Percentiles rank a stretch among this genome's conserved stretches.
phyloP scores from a whole-genome alignment of 2,329 filamentous ascomycete species.

The Fusarium cicatricum region DNA sequence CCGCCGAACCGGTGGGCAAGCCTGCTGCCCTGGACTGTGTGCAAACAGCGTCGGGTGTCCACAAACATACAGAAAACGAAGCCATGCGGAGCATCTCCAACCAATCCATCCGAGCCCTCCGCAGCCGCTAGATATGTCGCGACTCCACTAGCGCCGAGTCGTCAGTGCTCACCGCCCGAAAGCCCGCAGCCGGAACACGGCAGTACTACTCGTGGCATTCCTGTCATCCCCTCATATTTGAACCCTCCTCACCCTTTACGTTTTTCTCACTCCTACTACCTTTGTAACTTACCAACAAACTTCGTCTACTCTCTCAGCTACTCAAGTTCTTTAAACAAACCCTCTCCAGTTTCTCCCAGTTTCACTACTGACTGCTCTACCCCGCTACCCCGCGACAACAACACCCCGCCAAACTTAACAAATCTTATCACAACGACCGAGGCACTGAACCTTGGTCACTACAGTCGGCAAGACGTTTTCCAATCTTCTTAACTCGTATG shows the following conservation, averaged over 20 bases:
- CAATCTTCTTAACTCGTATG: slow-evolving; percentile 97
- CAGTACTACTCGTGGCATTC: slow-evolving; percentile 10
- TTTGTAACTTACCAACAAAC: slow-evolving; percentile 26
- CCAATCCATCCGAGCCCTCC: slow-evolving; percentile 31
- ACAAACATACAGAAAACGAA: slow-evolving; percentile 27
- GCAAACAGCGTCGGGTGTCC: slow-evolving; percentile 22
- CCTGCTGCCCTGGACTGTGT: slow-evolving; percentile 15
- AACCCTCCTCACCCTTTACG: slow-evolving; percentile 30
- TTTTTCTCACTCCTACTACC: slow-evolving; percentile 14
- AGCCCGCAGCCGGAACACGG: slow-evolving; percentile 16
- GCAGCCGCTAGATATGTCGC: slow-evolving; percentile 38
- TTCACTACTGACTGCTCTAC: slow-evolving; percentile 26
- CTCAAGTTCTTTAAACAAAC: slow-evolving; percentile 12
- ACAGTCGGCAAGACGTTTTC: slow-evolving; percentile 92
- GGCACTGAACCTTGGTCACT: slow-evolving; percentile 63
- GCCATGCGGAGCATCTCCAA: slow-evolving; percentile 7
- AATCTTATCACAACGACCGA: slow-evolving; percentile 56
- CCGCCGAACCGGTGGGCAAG: slow-evolving; percentile 7
- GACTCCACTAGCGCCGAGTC: slow-evolving; percentile 38
- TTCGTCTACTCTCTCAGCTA: slow-evolving; percentile 15
- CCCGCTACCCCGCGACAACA: slow-evolving; percentile 39
- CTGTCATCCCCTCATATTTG: slow-evolving; percentile 28
- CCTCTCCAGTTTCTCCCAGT: slow-evolving; percentile 12
- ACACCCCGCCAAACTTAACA: slow-evolving; percentile 34
- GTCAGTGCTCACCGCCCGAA: slow-evolving; percentile 36